phyloP scores from a whole-genome alignment of 139 green algal species.

The Penium margaritaceum region DNA sequence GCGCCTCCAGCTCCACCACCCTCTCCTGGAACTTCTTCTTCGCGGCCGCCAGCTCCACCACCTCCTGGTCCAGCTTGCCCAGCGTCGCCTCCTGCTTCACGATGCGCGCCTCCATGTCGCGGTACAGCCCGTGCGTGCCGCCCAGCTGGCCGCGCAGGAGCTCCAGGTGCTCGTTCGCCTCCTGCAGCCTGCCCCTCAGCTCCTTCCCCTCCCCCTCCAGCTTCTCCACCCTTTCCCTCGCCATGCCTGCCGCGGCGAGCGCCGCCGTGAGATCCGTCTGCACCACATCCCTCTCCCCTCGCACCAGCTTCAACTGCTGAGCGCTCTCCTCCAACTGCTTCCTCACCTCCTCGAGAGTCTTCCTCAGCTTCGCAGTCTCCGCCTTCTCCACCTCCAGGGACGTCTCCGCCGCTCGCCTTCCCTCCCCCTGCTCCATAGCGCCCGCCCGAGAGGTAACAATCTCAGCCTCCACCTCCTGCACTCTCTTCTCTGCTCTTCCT shows the following conservation, averaged over 20 bases:
- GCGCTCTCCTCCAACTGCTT: background rate
- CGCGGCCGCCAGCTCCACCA: background rate
- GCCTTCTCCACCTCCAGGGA: constrained; percentile 23
- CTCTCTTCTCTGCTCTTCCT: background rate
- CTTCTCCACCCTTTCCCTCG: background rate
- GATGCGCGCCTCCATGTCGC: background rate
- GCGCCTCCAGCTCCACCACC: background rate
- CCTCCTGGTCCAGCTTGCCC: constrained; percentile 1
- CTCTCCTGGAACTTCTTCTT: background rate
- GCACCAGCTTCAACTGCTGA: too few species aligned
- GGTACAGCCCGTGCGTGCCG: background rate
- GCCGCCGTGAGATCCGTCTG: too few species aligned
- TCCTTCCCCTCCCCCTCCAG: background rate
- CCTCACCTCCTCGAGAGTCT: background rate
- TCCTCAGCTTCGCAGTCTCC: background rate
- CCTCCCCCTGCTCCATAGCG: too few species aligned
- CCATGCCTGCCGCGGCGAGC: too few species aligned
- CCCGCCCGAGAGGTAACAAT: too few species aligned
- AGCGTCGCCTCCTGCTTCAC: background rate
- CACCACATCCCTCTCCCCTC: too few species aligned
- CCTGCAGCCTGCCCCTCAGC: background rate
- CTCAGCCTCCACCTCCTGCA: background rate
- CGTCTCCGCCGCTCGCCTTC: too few species aligned
- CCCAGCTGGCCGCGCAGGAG: background rate
- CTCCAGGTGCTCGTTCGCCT: background rate